Evolutionary conservation across 2,329 filamentous ascomycete species (phyloP).

Genomic region (Talaromyces sp.): DNA sequence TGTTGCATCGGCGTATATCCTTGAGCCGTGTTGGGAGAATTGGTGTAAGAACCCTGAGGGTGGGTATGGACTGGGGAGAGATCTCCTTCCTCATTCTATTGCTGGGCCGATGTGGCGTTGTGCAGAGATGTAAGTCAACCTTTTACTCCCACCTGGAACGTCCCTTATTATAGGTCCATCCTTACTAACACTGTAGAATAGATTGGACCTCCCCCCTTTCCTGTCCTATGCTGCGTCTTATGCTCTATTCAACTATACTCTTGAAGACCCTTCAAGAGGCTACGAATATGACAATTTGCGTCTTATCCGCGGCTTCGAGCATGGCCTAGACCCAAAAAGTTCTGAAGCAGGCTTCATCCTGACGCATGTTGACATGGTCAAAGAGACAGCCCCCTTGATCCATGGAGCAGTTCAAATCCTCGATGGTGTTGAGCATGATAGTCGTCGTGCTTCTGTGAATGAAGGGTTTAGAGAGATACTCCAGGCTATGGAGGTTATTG

Average conservation of each 20-base stretch:
- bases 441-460: constrained; percentile 58
- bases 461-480: constrained; percentile 59
- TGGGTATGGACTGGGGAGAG: constrained; percentile 70
- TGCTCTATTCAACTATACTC: constrained; percentile 58
- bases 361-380: constrained; percentile 93
- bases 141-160: too few relatives aligned
- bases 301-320: constrained; percentile 85
- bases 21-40: constrained; percentile 84
- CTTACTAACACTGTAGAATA: constrained; percentile 23
- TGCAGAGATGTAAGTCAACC: constrained; percentile 70
- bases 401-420: constrained; percentile 65
- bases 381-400: constrained; percentile 73
- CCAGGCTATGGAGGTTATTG: constrained; percentile 62
- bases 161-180: not conserved
- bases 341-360: constrained; percentile 96
- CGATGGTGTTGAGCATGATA: constrained; percentile 47
- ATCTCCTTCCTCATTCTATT: constrained; percentile 67
- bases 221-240: constrained; percentile 74
- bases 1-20: constrained; percentile 78
- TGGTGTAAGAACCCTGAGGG: constrained; percentile 55
- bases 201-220: constrained; percentile 76
- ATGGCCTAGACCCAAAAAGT: constrained; percentile 76
- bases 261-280: constrained; percentile 52
- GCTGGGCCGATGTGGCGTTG: constrained; percentile 77
- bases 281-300: constrained; percentile 62